phyloP scores from a whole-genome alignment of 108 stramenopile species.

The Schizochytrium sp. region DNA sequence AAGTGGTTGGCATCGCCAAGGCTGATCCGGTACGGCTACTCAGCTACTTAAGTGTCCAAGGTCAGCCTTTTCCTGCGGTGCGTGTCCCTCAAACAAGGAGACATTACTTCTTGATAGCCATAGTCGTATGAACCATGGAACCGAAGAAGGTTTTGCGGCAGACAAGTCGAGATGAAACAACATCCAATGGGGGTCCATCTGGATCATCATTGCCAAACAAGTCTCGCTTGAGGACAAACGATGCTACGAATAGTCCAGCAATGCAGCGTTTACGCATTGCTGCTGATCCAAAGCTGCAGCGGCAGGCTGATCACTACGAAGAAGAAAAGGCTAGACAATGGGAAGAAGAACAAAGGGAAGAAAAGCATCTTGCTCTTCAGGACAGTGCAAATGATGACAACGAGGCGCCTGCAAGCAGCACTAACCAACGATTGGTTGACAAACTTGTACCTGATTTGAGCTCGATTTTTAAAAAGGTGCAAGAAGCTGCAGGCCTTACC shows the following conservation, averaged over 20 bases:
- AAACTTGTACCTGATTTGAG: neutral
- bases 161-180: too few relatives aligned
- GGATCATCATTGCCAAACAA: neutral
- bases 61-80: too few relatives aligned
- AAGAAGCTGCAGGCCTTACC: constrained; percentile 32
- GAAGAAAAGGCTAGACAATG: neutral
- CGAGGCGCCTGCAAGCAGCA: neutral
- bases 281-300: constrained; percentile 16
- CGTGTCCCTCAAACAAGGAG: too few relatives aligned
- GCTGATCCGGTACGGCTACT: too few relatives aligned
- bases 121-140: too few relatives aligned
- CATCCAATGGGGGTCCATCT: neutral
- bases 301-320: neutral
- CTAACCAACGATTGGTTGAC: neutral
- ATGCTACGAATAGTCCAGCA: neutral
- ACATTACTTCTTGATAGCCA: too few relatives aligned
- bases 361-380: neutral
- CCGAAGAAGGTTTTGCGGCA: too few relatives aligned
- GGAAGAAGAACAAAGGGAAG: constrained; percentile 46
- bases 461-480: constrained; percentile 33
- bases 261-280: constrained; percentile 35
- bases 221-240: neutral
- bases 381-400: neutral
- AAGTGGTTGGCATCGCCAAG: too few relatives aligned
- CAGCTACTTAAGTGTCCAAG: too few relatives aligned